Base-by-base conservation (phyloP, 225 moss, liverwort and hornwort species). In the Climacium dendroides region DNA sequence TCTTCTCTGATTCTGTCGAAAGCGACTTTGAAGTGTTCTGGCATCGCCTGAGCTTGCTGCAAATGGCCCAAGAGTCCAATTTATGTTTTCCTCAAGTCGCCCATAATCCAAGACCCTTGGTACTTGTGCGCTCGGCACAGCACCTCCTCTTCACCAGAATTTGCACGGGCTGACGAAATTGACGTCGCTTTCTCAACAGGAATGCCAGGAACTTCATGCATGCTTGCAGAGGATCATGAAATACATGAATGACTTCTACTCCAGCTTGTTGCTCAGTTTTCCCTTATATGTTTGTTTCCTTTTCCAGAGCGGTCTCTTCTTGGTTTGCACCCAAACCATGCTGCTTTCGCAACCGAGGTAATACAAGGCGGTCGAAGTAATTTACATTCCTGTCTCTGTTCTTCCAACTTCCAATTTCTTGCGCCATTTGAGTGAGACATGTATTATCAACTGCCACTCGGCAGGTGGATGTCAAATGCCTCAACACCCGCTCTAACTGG, bases 401-500 rank as follows among this genome's bases (percentile, higher is more conserved):
- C 85, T 91, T 92, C 93, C 93, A 93, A 85, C 16, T 92, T 63
- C 90, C 90, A 78, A 87, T 78, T 63, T 86, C 89, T 87, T 91
- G 88, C 15, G 82, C 91, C 62, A 87, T 85, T 85, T 91, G 83
- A 43, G 94, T 88, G n/a, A 93, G 91, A 85, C 96, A 96, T 59
- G 93, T 43, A 61, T 89, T 87, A 50, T 94, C 92, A 41, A 96
- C 94, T 61, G 91, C 95, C 89, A 96, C 91, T 85, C 88, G 92
- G 74, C 96, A 96, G 37, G 88, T 95, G 53, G 93, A 93, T 50
- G 94, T 95, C 67, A 96, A 91, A 37, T 93, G 89, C 75, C 92
- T 95, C 69, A 98, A 88, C 75, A 96, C 80, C 87, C 90, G 90
- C 91, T 93, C 89, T 35, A 98, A 87, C 48, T 97, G 94, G 63